phyloP scores from a whole-genome alignment of 2,329 filamentous ascomycete species.

The Albifimbria verrucaria region DNA sequence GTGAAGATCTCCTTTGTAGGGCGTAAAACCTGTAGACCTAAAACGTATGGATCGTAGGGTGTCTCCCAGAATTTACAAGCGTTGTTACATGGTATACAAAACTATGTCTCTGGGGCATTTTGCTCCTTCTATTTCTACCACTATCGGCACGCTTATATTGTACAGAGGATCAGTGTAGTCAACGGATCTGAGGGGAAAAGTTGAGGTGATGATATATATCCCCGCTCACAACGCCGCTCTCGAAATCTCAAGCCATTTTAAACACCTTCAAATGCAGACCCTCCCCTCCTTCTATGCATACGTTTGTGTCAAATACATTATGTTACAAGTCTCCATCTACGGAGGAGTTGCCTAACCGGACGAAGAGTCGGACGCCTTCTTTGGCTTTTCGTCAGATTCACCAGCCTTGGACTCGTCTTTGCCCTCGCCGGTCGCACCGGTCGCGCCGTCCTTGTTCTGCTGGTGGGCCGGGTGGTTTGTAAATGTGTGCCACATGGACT shows the following conservation, averaged over 20 bases:
- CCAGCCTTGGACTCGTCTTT: slow-evolving; percentile 19
- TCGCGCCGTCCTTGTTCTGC: slow-evolving; percentile 27
- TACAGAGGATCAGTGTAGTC: background rate
- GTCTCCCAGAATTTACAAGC: too few species aligned
- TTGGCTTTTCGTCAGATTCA: slow-evolving; percentile 16
- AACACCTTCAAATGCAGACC: slow-evolving; percentile 35
- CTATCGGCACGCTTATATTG: background rate
- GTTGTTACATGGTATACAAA: too few species aligned
- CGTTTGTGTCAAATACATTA: slow-evolving; percentile 12
- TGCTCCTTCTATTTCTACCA: background rate
- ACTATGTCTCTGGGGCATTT: background rate
- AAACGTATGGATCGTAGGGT: too few species aligned
- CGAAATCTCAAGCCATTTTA: slow-evolving; percentile 27
- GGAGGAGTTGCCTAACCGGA: slow-evolving; percentile 17
- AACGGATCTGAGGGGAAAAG: slow-evolving; percentile 26
- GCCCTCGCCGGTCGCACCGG: slow-evolving; percentile 14
- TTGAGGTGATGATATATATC: background rate
- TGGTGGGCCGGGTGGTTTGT: slow-evolving; percentile 69
- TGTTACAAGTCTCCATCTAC: slow-evolving; percentile 16
- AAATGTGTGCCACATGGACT: slow-evolving; percentile 87
- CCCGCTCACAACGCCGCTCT: background rate
- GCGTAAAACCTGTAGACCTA: too few species aligned
- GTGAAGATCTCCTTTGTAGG: too few species aligned
- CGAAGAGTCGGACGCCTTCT: slow-evolving; percentile 29
- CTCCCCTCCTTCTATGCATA: slow-evolving; percentile 18